Conservation (phyloP, 163 green algal species). For the Scenedesmus sp. region DNA sequence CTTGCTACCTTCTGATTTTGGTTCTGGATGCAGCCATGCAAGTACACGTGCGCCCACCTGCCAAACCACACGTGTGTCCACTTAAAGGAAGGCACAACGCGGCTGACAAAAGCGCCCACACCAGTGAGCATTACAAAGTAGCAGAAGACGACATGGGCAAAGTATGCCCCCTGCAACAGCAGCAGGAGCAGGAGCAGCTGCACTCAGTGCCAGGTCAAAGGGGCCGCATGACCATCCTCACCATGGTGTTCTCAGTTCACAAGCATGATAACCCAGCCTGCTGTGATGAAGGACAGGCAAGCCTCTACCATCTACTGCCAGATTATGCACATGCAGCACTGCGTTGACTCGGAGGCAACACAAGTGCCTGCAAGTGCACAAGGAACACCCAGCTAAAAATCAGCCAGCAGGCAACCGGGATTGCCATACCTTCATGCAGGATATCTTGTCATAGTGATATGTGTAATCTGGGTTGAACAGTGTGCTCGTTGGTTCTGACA, state of each 20-base stretch:
- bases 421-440: slow-evolving; percentile 22
- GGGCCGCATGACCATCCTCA: too few species aligned
- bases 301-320: too few species aligned
- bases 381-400: too few species aligned
- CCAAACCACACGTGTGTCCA: slow-evolving; percentile 51
- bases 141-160: slow-evolving; percentile 52
- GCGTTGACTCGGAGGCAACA: too few species aligned
- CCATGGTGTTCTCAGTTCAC: too few species aligned
- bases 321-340: too few species aligned
- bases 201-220: background rate
- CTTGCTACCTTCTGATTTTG: background rate
- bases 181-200: background rate
- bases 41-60: background rate
- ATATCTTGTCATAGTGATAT: slow-evolving; percentile 44
- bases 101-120: slow-evolving; percentile 3
- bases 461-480: slow-evolving; percentile 46
- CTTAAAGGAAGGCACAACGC: background rate
- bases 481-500: background rate
- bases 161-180: slow-evolving; percentile 42
- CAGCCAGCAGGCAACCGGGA: too few species aligned
- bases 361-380: too few species aligned
- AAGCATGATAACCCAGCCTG: background rate
- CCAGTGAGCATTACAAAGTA: slow-evolving; percentile 45
- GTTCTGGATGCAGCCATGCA: background rate
- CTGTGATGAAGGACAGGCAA: background rate